These are phyloP conservation scores for Litchi chinensis DNA, from an alignment of 345 rosid genomes.

Conservation along the genomic window DNA sequence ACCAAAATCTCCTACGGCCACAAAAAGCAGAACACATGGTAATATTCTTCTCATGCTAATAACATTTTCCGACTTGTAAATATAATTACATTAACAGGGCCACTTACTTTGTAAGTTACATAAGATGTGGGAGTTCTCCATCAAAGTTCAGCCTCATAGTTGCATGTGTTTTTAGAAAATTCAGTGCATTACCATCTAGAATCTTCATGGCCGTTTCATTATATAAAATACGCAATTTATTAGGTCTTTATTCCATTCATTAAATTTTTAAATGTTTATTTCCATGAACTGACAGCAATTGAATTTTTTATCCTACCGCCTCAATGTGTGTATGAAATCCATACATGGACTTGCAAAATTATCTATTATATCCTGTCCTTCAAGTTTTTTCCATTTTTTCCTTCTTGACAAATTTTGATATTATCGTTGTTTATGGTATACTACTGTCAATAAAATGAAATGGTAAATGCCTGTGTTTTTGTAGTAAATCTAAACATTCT, in stretches of 20 bases:
- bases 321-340: background rate
- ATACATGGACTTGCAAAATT: slow-evolving; percentile 2
- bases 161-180: background rate
- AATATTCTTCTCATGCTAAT: slow-evolving; percentile 24
- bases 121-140: background rate
- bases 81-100: background rate
- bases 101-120: background rate
- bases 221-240: too few relatives aligned
- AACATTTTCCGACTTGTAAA: background rate
- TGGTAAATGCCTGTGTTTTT: too few relatives aligned
- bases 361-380: background rate
- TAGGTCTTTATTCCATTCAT: too few relatives aligned
- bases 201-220: background rate
- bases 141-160: background rate
- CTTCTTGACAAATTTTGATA: background rate
- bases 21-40: slow-evolving; percentile 79
- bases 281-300: background rate
- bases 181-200: background rate
- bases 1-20: slow-evolving; percentile 88
- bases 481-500: background rate
- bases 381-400: background rate
- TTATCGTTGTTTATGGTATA: background rate
- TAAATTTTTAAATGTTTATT: background rate
- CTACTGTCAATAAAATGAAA: too few relatives aligned
- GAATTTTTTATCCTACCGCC: background rate